Conservation (phyloP, 164 flowering plant genomes). For the Piper longum region DNA sequence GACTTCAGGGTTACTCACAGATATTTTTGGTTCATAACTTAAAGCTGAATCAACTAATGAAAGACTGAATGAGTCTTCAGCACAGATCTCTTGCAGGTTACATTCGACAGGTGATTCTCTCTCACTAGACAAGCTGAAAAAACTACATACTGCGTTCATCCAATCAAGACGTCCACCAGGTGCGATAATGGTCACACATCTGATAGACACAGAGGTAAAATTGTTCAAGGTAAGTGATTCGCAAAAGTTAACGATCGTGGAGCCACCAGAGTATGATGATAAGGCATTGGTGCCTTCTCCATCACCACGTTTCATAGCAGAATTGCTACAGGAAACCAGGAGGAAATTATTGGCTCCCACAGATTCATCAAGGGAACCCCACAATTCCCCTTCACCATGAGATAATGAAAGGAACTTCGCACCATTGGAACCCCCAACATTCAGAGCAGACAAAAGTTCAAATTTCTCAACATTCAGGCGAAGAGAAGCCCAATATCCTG, state of each 20-base stretch:
- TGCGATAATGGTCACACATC: constrained; percentile 68
- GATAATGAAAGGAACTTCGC: constrained; percentile 52
- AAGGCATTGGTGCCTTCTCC: constrained; percentile 88
- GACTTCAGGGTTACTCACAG: constrained; percentile 16
- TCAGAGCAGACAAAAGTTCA: constrained; percentile 55
- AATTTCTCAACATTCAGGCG: constrained; percentile 45
- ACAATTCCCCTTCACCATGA: constrained; percentile 70
- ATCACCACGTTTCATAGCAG: constrained; percentile 70
- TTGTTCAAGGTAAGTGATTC: constrained; percentile 37
- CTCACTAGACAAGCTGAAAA: constrained; percentile 42
- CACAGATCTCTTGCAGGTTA: constrained; percentile 11
- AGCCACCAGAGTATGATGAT: constrained; percentile 64
- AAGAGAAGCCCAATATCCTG: constrained; percentile 62
- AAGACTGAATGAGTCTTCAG: constrained; percentile 47
- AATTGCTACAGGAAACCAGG: constrained; percentile 62
- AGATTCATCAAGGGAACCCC: constrained; percentile 44
- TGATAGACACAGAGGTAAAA: constrained; percentile 40
- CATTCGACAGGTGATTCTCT: constrained; percentile 16
- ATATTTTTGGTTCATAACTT: constrained; percentile 62
- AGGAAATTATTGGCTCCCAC: constrained; percentile 38
- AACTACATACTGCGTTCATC: constrained; percentile 40
- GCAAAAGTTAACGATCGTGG: constrained; percentile 38
- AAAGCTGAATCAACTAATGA: constrained; percentile 69
- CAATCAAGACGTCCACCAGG: constrained; percentile 90
- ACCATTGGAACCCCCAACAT: constrained; percentile 53